phyloP scores from a whole-genome alignment of 306 rosid genomes.

The Lablab purpureus region DNA sequence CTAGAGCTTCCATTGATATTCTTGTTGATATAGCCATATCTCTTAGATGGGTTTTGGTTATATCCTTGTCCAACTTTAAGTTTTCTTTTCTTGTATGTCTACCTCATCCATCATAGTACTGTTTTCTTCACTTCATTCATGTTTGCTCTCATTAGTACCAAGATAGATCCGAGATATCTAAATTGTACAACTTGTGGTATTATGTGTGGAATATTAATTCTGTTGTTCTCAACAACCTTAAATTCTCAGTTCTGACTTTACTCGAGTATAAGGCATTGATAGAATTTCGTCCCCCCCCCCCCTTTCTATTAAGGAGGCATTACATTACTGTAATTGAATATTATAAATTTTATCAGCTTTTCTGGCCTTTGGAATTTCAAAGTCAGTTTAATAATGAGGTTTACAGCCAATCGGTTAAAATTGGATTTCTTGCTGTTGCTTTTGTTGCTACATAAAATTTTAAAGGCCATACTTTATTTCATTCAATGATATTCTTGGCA shows the following conservation, averaged over 20 bases:
- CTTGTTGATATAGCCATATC: background rate
- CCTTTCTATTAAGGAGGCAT: background rate
- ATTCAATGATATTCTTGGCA: background rate
- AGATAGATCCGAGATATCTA: background rate
- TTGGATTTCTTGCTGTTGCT: background rate
- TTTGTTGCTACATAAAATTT: background rate
- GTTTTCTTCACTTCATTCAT: background rate
- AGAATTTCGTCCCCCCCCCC: background rate
- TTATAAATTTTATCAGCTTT: background rate
- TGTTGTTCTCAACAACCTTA: background rate
- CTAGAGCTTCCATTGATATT: background rate
- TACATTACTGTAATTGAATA: background rate
- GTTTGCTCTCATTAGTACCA: background rate
- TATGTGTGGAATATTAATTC: background rate
- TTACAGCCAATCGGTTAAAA: background rate
- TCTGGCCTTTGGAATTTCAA: conserved; percentile 1
- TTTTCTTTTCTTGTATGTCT: background rate
- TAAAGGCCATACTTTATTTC: background rate
- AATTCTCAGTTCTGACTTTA: background rate
- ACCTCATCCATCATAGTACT: background rate
- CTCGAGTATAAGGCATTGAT: background rate
- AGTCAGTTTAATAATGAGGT: background rate
- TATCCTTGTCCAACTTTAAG: background rate
- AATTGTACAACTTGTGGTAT: background rate
- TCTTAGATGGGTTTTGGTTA: background rate